Conservation (phyloP, 495 filamentous ascomycete genomes). For the Cenococcum geophilum region DNA sequence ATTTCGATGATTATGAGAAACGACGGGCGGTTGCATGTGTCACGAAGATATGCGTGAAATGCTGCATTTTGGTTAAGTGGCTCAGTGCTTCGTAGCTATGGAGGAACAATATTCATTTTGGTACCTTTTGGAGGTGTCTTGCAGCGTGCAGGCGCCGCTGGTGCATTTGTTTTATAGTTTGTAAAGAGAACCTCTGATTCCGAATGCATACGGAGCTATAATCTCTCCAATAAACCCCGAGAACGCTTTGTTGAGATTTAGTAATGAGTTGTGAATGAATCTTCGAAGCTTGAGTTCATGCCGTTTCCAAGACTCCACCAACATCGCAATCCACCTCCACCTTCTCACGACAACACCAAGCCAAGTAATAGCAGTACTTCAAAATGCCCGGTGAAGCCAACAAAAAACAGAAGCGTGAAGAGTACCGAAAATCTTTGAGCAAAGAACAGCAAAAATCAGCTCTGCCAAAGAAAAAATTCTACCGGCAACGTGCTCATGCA, state of each 20-base stretch:
- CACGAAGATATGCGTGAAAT: slow-evolving; percentile 11
- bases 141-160: not conserved
- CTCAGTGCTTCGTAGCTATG: not conserved
- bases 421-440: slow-evolving; percentile 52
- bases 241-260: no score
- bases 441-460: slow-evolving; percentile 36
- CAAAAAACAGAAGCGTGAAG: slow-evolving; percentile 68
- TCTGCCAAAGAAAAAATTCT: slow-evolving; percentile 89
- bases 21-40: slow-evolving; percentile 20
- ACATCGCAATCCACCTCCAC: not conserved
- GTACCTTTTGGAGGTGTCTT: slow-evolving; percentile 3
- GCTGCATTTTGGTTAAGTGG: slow-evolving; percentile 17
- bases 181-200: not conserved
- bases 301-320: no score
- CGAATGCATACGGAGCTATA: slow-evolving; percentile 3
- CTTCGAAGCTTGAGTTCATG: no score
- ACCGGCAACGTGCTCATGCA: slow-evolving; percentile 91
- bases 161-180: slow-evolving; percentile 9
- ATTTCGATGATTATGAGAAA: slow-evolving; percentile 59
- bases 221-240: not conserved
- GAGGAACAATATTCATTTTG: not conserved
- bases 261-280: no score
- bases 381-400: slow-evolving; percentile 50
- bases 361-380: not conserved
- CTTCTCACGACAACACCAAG: not conserved